Base-by-base conservation (phyloP, 768 basidiomycete genomes). In the Xerocomellus chrysenteron region DNA sequence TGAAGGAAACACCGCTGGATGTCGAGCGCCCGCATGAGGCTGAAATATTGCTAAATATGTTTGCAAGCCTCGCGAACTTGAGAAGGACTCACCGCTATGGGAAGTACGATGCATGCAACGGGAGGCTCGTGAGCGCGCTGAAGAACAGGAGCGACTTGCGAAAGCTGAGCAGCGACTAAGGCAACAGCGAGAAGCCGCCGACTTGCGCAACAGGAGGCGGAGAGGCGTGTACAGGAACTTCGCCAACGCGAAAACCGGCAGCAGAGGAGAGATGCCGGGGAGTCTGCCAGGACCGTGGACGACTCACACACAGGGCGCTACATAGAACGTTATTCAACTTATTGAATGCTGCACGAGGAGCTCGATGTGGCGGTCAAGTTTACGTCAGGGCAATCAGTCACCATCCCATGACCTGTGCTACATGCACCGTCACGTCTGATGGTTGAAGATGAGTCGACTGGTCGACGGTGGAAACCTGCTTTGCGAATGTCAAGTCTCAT, bases 341-440 rank as follows among this genome's bases (percentile, higher is more conserved):
- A 88, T 72, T 82, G 75, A 44, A 65, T 69, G 33, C 75, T 88
- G 8, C 75, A 80, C 57, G 84, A 83, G 19, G 75, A 77, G 32
- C 92, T 92, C 65, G 88, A 91, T 68, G 64, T 72, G 30, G 30
- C 30, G n/a, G 72, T 80, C 11, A 83, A 80, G 58, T 89, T 86
- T 70, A 74, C 79, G 4, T 60, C 73, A 39, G 76, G 78, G 19
- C 70, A 78, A 14, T 82, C 84, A 4, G 68, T 90, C n/a, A 68
- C 77, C 4, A 83, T 93, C 32, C 89, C 90, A 0, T 93, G 90
- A 90, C 91, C 91, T 3, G 83, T 86, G 16, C 68, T 92, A 36
- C 21, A 21, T 21, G 21, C 21, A 21, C 86, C 86, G 2, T 67
- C 72, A 19, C 64, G 69, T 24, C 80, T 85, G 55, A 77, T 77